A percentile compares a stretch with the other conserved stretches of the same genome.
Evolutionary conservation across 768 basidiomycete species (phyloP).

Genomic region (Suillus subalutaceus): DNA sequence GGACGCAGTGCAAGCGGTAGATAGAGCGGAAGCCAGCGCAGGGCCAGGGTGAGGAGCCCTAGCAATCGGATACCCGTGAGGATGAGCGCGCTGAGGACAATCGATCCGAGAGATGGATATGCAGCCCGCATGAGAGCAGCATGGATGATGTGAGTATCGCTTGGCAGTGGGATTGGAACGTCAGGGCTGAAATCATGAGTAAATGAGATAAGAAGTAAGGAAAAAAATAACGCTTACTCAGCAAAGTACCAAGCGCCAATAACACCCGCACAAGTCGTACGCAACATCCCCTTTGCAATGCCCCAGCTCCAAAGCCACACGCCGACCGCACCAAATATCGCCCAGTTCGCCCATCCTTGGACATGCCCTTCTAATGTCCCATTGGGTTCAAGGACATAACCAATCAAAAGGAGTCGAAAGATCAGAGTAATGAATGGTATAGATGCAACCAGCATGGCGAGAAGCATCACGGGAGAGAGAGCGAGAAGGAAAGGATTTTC

Average conservation of each 20-base stretch:
- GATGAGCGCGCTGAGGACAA: constrained; percentile 76
- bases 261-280: constrained; percentile 78
- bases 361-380: constrained; percentile 55
- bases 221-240: constrained; percentile 42
- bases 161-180: constrained; percentile 43
- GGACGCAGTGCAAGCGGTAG: constrained; percentile 46
- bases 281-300: constrained; percentile 76
- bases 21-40: constrained; percentile 59
- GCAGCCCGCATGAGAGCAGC: constrained; percentile 78
- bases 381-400: constrained; percentile 51
- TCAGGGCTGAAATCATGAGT: constrained; percentile 21
- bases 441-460: constrained; percentile 64
- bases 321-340: constrained; percentile 53
- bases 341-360: constrained; percentile 73
- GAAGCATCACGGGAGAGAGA: constrained; percentile 73
- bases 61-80: constrained; percentile 71
- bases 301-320: constrained; percentile 79
- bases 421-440: constrained; percentile 81
- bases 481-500: constrained; percentile 75
- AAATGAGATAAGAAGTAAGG: constrained; percentile 9
- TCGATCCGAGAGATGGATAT: constrained; percentile 80
- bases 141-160: constrained; percentile 73
- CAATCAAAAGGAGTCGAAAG: constrained; percentile 76
- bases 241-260: constrained; percentile 93
- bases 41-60: constrained; percentile 47